Percentiles rank a stretch among this genome's conserved stretches.
phyloP scores from a whole-genome alignment of 176 grass and related monocot genomes.

The Paspalum vaginatum region DNA sequence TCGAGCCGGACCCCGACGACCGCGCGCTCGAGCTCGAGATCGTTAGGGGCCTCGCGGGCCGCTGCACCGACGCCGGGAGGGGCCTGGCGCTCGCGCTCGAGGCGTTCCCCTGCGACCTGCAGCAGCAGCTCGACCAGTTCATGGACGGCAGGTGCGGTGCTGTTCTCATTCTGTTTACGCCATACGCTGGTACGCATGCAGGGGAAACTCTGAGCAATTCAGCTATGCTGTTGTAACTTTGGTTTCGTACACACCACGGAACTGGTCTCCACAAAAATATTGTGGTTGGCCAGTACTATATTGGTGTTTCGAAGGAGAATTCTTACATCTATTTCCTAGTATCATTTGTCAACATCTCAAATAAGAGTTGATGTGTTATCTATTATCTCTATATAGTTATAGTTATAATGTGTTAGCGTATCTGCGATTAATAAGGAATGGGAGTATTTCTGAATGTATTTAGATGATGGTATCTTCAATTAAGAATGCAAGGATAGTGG shows the following conservation, averaged over 20 bases:
- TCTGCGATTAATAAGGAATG: neutral
- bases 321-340: neutral
- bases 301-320: neutral
- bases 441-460: neutral
- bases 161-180: neutral
- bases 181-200: neutral
- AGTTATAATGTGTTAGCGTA: neutral
- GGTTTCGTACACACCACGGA: neutral
- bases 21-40: constrained; percentile 84
- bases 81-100: constrained; percentile 72
- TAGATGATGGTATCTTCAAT: neutral
- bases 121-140: constrained; percentile 88
- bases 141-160: constrained; percentile 68
- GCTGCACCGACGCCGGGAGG: constrained; percentile 56
- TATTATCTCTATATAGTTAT: neutral
- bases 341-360: neutral
- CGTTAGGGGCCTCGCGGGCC: constrained; percentile 59
- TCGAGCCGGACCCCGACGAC: constrained; percentile 78
- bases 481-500: neutral
- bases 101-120: constrained; percentile 79
- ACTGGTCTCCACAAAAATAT: neutral
- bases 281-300: neutral
- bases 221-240: neutral
- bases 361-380: neutral
- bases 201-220: neutral